Base-by-base conservation (phyloP, 1,284 basidiomycete genomes). In the Puccinia triticina region DNA sequence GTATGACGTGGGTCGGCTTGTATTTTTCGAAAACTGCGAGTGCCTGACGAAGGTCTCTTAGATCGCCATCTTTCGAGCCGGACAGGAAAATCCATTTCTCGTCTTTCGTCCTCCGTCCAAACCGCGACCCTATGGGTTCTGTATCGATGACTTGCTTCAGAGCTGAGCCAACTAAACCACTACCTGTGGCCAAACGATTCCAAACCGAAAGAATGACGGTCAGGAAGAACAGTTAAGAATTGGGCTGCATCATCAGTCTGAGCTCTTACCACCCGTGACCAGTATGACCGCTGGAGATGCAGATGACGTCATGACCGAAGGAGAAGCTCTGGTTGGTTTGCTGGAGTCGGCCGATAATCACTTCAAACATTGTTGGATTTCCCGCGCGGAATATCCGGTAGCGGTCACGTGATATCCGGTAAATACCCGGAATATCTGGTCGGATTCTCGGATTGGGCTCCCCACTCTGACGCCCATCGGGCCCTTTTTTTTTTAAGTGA, bases 1-100 rank as follows among this genome's bases (percentile, higher is more conserved):
- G 94, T 85, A 96, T 95, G 84, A 96, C 93, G 89, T 95, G 92
- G 0, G 93, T 95, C 0, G 94, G 94, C 85, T 92, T 92, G 88
- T 95, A 91, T 88, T 93, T 94, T 85, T 93, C 92, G 84, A 93
- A 95, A 85, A 95, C 88, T 71, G 83, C 83, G 78, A 85, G 84
- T 7, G 87, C 85, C 67, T 84, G 67, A 50, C 74, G 46, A 37
- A 85, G 78, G 77, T 85, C 83, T 72, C 91, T 91, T 57, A 94
- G 88, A 89, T 95, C 93, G 29, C 90, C 93, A 69, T 94, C 93
- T 61, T 90, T 89, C 32, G 92, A 92, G 16, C 76, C 76, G 80
- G 89, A 90, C 29, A 91, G 90, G 87, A 95, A 96, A 80, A 95
- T 89, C 94, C 94, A 96, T 50, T 90, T 90, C 88, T 96, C 94